A percentile compares a stretch with the other conserved stretches of the same genome.
Conservation (phyloP, 1,284 basidiomycete genomes). For the Earliella scabrosa region DNA sequence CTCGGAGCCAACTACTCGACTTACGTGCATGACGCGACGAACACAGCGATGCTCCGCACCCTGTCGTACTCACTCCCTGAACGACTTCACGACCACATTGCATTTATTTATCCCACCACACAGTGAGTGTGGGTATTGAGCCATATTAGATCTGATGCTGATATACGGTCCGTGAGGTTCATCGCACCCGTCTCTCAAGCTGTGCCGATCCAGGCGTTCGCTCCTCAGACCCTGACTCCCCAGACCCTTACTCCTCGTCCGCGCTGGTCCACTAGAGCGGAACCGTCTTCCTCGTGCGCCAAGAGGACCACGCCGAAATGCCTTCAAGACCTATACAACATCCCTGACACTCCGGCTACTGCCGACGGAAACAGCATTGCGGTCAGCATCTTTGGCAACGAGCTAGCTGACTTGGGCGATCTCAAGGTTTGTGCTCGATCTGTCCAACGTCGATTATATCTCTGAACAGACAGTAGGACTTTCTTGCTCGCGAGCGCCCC, state of each 20-base stretch:
- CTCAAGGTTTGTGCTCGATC: slow-evolving; percentile 36
- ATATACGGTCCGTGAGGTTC: not conserved
- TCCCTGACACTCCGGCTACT: slow-evolving; percentile 45
- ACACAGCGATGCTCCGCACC: slow-evolving; percentile 37
- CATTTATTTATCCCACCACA: slow-evolving; percentile 43
- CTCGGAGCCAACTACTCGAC: slow-evolving; percentile 40
- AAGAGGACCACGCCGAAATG: slow-evolving; percentile 51
- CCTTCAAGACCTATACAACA: slow-evolving; percentile 53
- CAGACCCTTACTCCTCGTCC: not conserved
- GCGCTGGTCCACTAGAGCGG: not conserved
- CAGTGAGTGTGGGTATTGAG: slow-evolving; percentile 19
- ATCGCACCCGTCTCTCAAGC: no score
- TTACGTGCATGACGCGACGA: slow-evolving; percentile 40
- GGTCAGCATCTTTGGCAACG: slow-evolving; percentile 54
- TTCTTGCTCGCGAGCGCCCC: slow-evolving; percentile 48
- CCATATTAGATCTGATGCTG: not conserved
- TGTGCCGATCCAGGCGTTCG: no score
- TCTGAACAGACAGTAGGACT: slow-evolving; percentile 46
- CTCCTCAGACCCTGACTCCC: no score
- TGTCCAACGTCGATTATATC: not conserved
- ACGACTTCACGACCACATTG: slow-evolving; percentile 38
- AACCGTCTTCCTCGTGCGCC: not conserved
- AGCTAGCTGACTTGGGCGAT: slow-evolving; percentile 52
- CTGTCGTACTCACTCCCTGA: slow-evolving; percentile 44
- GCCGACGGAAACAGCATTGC: slow-evolving; percentile 50